These are phyloP conservation scores for Pseudogymnoascus sp. DNA, from an alignment of 2,329 filamentous ascomycete genomes.

Conservation along the genomic window DNA sequence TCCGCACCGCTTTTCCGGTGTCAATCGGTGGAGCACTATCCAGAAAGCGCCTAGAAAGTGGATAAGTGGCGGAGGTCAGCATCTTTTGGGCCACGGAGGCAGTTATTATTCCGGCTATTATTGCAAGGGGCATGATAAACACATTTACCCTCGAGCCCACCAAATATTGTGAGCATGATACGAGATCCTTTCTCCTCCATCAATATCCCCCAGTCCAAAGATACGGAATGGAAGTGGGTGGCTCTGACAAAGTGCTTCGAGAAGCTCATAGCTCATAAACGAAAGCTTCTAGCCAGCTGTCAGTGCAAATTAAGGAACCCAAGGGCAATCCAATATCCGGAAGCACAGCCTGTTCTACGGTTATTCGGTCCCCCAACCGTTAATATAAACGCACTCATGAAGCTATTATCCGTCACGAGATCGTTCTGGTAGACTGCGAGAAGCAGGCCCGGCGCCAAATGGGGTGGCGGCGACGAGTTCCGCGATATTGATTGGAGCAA, in stretches of 20 bases:
- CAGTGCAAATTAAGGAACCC: background rate
- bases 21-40: background rate
- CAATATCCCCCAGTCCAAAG: background rate
- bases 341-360: constrained; percentile 5
- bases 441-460: background rate
- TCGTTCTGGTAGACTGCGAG: background rate
- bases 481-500: background rate
- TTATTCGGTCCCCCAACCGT: background rate
- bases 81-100: background rate
- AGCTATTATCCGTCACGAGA: background rate
- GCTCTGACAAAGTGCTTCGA: background rate
- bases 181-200: background rate
- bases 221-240: background rate
- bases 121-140: background rate
- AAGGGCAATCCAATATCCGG: background rate
- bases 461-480: background rate
- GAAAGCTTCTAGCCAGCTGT: background rate
- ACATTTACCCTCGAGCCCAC: background rate
- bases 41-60: background rate
- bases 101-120: background rate
- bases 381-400: background rate
- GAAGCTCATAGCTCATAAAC: background rate
- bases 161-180: background rate
- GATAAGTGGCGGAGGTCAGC: background rate
- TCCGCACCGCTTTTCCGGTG: background rate